These are phyloP conservation scores for Penicillium simplicissimum DNA, from an alignment of 495 filamentous ascomycete genomes.

Conservation along the genomic window DNA sequence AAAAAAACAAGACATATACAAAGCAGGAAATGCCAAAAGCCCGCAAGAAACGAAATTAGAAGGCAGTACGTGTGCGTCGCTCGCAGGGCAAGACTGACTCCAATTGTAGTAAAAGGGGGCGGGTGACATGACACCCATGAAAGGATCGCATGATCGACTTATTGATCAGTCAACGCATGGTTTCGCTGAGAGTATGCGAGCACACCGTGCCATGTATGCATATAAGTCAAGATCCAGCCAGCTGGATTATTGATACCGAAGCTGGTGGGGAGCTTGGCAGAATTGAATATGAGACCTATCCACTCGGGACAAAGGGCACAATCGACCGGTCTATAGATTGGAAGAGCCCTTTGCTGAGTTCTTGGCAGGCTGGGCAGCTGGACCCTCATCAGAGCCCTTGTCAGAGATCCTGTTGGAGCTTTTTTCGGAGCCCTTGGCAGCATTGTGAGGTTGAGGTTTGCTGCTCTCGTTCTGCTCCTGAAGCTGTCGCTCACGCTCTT, in stretches of 20 bases:
- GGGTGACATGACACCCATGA: neutral
- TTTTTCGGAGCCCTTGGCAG: neutral
- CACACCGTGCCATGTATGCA: neutral
- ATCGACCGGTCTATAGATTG: conserved; percentile 11
- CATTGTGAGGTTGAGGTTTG: conserved; percentile 11
- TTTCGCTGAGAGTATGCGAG: neutral
- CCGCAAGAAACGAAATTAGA: neutral
- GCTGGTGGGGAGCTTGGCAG: neutral
- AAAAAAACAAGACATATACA: conserved; percentile 14
- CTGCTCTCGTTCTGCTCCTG: conserved; percentile 43
- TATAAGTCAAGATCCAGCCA: conserved; percentile 1
- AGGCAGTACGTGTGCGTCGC: neutral
- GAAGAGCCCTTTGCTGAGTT: conserved; percentile 14
- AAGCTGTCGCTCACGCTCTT: conserved; percentile 71
- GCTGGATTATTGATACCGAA: neutral
- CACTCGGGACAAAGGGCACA: neutral
- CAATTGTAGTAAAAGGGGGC: neutral
- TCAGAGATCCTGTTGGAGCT: neutral
- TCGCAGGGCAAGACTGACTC: neutral
- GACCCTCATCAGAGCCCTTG: conserved; percentile 21
- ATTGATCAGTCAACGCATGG: neutral
- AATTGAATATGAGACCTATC: neutral
- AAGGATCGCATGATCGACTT: neutral
- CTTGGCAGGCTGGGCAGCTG: conserved; percentile 17
- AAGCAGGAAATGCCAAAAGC: conserved; percentile 3